phyloP scores from a whole-genome alignment of 2,329 filamentous ascomycete species.

The Stenocarpella maydis region DNA sequence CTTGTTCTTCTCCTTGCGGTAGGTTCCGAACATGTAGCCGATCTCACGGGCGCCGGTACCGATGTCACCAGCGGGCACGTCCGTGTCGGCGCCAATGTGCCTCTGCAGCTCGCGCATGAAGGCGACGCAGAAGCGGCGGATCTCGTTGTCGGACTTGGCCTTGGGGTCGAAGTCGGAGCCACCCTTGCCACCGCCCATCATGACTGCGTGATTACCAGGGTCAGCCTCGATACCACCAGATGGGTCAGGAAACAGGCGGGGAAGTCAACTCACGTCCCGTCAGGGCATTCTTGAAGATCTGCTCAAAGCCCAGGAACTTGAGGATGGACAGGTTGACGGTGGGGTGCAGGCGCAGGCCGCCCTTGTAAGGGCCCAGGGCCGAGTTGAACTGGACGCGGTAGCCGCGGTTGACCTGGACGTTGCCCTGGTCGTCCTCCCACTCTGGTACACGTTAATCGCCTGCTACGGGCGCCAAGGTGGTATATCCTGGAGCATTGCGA shows the following conservation, averaged over 20 bases:
- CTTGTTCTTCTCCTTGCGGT: constrained; percentile 85
- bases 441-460: no score
- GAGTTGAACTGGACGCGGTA: constrained; percentile 99
- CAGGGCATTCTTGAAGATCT: constrained; percentile 99
- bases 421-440: constrained; percentile 94
- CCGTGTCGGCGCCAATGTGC: constrained; percentile 95
- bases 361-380: constrained; percentile 97
- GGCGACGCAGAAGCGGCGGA: constrained; percentile 92
- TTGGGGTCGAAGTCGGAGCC: constrained; percentile 99
- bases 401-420: constrained; percentile 90
- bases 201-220: constrained; percentile 62
- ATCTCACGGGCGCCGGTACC: constrained; percentile 93
- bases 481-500: no score
- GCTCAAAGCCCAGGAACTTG: constrained; percentile 99
- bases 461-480: no score
- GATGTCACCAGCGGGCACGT: constrained; percentile 97
- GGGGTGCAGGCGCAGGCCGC: constrained; percentile 93
- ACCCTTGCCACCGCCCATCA: constrained; percentile 97
- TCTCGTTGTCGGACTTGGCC: constrained; percentile 97
- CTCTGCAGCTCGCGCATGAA: constrained; percentile 97
- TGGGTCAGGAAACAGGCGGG: neutral
- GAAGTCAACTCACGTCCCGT: constrained; percentile 77
- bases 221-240: constrained; percentile 34
- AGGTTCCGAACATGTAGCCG: constrained; percentile 93
- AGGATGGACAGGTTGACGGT: constrained; percentile 82